Base-by-base conservation (phyloP, 2,329 filamentous ascomycete species). In the Talaromyces sp. region DNA sequence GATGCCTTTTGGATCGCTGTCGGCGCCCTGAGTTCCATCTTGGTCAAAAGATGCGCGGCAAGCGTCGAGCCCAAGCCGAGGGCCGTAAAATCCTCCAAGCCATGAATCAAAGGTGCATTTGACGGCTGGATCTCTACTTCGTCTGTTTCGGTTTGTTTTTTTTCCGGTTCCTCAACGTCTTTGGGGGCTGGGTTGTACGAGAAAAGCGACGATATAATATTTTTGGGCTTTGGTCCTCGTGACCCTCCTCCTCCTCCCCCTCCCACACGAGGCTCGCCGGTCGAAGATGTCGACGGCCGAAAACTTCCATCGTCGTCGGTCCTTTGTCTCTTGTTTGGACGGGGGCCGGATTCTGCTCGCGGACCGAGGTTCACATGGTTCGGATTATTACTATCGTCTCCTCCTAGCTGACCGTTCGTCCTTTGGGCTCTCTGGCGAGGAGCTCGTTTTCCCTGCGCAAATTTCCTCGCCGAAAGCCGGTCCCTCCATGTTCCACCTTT, bases 401-500 rank as follows among this genome's bases (percentile, higher is more conserved):
- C n/a, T 44, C 33, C 18, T 55, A 62, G 42, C 59, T 64, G 50
- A 51, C 64, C 59, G 54, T 65, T 50, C 44, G 57, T 23, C 33
- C 44, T 61, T 27, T 50, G 18, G 28, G 51, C 31, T 57, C 56
- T 66, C 28, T 56, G 55, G 34, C 61, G 61, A 56, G 61, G 64
- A 64, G 80, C 76, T 68, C 80, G 81, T 70, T 83, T 62, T 12
- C 61, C 81, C 68, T 82, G 80, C 18, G 83, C 82, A 63, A 83
- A 82, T 75, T 90, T 90, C 76, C 92, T 90, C 40, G 92, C 92
- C 61, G 87, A 89, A 63, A 94, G 83, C 65, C 95, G 86, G 73
- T 96, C 93, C 72, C 90, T 89, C 95, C 95, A 99, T 69, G 87
- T 86, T n/a, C 95, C 95, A 68, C 95, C 95, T 73, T 90, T 95